Base-by-base conservation (phyloP, 2,329 filamentous ascomycete genomes). In the Mycogone perniciosa region DNA sequence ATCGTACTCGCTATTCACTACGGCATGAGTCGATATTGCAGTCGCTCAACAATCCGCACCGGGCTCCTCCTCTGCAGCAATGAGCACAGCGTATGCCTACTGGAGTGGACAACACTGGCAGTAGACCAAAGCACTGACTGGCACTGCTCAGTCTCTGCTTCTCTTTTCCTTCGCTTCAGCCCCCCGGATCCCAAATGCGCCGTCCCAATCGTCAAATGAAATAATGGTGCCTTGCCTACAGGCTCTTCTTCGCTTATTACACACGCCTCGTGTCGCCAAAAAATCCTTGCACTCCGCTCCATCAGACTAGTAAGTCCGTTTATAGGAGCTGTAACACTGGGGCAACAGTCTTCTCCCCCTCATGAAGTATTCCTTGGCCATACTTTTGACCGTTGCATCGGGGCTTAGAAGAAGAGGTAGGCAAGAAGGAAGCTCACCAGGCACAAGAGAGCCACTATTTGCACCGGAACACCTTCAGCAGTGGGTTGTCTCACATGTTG, bases 401-500 rank as follows among this genome's bases (percentile, higher is more conserved):
- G 30, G 30, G 27, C 50, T 77, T 84, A 99, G 71, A 99, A 99
- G 76, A 99, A 90, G 70, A 97, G 82, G 72, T 96, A 99, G 50
- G 90, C 93, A 60, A 97, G 80, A 64, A 99, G 71, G 74, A 99
- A 99, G 75, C 89, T 91, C 57, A 95, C 62, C 62, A 99, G 75
- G 67, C 91, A 96, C 40, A 99, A 74, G 26, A 82, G 75, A 26
- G 93, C 92, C 41, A 88, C 88, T 56, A 92, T 81, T 67, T 92
- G 86, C 45, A 99, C 82, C 1, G 93, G 85, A 4, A 99, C 92
- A 26, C 93, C 92, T 60, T 90, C 83, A 58, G 66, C 63, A 6
- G 20, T 20, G 20, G 71, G 84, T 67, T 71, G 77, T 64, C 73
- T 76, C 55, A 73, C 74, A 60, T 76, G 76, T 62, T 80, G 81